Evolutionary conservation across 2,329 filamentous ascomycete species (phyloP).

Genomic region (Cercospora sp.): DNA sequence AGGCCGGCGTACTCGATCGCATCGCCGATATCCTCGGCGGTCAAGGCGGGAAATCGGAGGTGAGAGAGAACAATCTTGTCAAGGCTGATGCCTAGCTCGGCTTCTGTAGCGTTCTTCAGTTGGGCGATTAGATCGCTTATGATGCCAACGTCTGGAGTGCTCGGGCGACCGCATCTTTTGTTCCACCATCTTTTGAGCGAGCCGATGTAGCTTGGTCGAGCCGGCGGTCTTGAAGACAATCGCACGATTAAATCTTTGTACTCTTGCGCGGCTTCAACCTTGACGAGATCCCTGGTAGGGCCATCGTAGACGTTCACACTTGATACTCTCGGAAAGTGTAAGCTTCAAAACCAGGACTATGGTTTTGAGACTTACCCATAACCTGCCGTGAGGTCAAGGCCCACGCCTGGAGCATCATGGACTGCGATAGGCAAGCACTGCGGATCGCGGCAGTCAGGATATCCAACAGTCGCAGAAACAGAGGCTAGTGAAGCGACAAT

Average conservation of each 20-base stretch:
- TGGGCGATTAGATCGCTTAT: neutral
- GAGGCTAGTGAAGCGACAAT: neutral
- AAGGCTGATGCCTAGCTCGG: neutral
- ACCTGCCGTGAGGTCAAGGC: constrained; percentile 1
- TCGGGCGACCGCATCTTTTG: neutral
- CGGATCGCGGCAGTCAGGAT: neutral
- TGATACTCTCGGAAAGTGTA: neutral
- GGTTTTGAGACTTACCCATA: neutral
- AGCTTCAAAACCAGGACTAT: neutral
- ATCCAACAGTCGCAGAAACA: neutral
- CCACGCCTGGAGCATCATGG: neutral
- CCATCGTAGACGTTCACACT: neutral
- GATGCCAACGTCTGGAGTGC: neutral
- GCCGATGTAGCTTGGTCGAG: neutral
- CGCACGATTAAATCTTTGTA: constrained; percentile 2
- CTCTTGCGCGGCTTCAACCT: neutral
- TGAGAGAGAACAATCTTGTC: neutral
- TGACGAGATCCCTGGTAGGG: neutral
- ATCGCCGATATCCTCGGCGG: neutral
- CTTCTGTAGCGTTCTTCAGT: neutral
- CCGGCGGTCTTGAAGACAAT: neutral
- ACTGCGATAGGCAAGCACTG: neutral
- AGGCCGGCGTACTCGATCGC: neutral
- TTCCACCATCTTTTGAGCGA: neutral
- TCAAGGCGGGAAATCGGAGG: neutral